Conservation (phyloP, 306 rosid genomes). For the Boehmeria nivea region DNA sequence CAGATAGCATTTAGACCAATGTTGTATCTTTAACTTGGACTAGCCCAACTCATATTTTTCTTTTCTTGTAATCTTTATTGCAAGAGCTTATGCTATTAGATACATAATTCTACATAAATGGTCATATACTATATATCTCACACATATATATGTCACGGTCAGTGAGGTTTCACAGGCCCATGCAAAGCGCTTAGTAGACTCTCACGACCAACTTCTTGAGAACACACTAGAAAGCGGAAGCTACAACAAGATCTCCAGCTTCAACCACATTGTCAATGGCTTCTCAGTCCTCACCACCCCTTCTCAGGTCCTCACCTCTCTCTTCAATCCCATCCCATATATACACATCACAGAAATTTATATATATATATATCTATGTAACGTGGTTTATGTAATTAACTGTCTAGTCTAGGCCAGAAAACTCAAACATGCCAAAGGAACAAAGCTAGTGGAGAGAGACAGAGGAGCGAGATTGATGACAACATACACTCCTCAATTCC, state of each 20-base stretch:
- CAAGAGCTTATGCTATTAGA: not conserved
- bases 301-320: conserved; percentile 50
- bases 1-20: too few relatives aligned
- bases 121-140: not conserved
- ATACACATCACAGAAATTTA: not conserved
- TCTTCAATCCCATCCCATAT: not conserved
- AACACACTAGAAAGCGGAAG: conserved; percentile 50
- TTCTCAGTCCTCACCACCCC: conserved; percentile 72
- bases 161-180: conserved; percentile 37
- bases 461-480: conserved; percentile 52
- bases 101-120: not conserved
- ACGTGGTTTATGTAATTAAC: not conserved
- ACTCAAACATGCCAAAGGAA: conserved; percentile 28
- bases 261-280: conserved; percentile 62
- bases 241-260: conserved; percentile 69
- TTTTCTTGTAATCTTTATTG: too few relatives aligned
- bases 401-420: conserved; percentile 26
- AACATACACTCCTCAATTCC: conserved; percentile 42
- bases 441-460: conserved; percentile 41
- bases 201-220: conserved; percentile 56
- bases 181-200: conserved; percentile 43
- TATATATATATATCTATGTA: not conserved
- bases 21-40: too few relatives aligned
- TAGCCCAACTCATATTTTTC: too few relatives aligned
- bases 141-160: conserved; percentile 12